A percentile compares a stretch with the other conserved stretches of the same genome.
Evolutionary conservation across 768 basidiomycete species (phyloP).

Genomic region (Ramaria sp.): DNA sequence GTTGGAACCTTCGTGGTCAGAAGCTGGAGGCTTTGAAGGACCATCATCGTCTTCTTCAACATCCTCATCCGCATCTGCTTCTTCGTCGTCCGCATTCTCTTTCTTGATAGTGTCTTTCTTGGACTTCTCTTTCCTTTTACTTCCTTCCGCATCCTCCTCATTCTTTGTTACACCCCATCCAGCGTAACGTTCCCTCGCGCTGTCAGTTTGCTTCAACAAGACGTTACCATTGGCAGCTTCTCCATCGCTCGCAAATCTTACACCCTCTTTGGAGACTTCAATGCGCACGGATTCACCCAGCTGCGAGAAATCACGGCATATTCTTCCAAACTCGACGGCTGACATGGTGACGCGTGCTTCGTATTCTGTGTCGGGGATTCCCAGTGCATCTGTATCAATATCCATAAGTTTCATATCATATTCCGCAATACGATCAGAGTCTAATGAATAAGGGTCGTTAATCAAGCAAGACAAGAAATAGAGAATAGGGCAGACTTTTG

Average conservation of each 20-base stretch:
- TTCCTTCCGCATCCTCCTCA: constrained; percentile 22
- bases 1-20: constrained; percentile 33
- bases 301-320: constrained; percentile 82
- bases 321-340: constrained; percentile 78
- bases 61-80: constrained; percentile 33
- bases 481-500: constrained; percentile 45
- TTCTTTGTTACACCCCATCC: constrained; percentile 27
- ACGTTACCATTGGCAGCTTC: constrained; percentile 90
- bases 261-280: constrained; percentile 92
- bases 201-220: constrained; percentile 65
- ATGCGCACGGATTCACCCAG: constrained; percentile 93
- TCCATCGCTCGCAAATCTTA: constrained; percentile 85
- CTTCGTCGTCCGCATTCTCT: constrained; percentile 22
- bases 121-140: constrained; percentile 19
- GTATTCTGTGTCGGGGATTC: constrained; percentile 96
- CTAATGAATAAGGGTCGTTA: constrained; percentile 27
- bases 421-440: constrained; percentile 86
- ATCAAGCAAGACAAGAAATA: neutral
- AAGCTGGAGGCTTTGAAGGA: constrained; percentile 22
- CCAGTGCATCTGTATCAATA: constrained; percentile 89
- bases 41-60: constrained; percentile 42
- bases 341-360: constrained; percentile 87
- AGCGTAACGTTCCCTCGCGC: constrained; percentile 29
- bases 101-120: constrained; percentile 26
- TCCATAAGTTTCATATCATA: constrained; percentile 99